Evolutionary conservation across 116 monocot genomes (phyloP), one percentile per base, ranked within the genome.

Genomic region (Thalassia testudinum): DNA sequence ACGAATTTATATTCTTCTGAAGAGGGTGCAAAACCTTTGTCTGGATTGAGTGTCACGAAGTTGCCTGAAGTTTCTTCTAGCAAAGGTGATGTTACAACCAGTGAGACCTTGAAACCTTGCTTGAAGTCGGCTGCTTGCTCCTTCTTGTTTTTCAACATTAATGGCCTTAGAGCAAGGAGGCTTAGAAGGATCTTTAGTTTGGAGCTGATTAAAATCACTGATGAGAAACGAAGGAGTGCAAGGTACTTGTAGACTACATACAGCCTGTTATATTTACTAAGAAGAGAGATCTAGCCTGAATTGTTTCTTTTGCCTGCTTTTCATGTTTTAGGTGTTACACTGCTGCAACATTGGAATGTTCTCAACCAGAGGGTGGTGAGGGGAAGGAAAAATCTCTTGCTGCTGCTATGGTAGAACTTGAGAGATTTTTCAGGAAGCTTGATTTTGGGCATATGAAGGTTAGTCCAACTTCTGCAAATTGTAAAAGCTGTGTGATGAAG

Each of bases 401-500:
- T 48, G 97, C 81, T 56, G 97, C 97, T 58, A 72, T 70, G 49
- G 59, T 55, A 34, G 97, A 97, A 68, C 62, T 97, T 64, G 89
- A 88, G 40, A 88, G 75, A 60, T 77, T 75, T 42, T 97, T 97
- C 70, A 81, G 70, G 52, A 97, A 88, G 71, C 81, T 79, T 64
- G 89, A 97, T 79, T 97, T 97, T 68, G 66, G 62, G 64, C 71
- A 58, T 70, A 97, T 97, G 97, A 72, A 97, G 88, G 97, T 93
- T 58, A 1, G 57, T 58, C 24, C 11, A 34, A 27, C 13, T 61
- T n/a, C n/a, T n/a, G n/a, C n/a, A n/a, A n/a, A n/a, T n/a, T n/a
- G n/a, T n/a, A n/a, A n/a, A n/a, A n/a, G n/a, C n/a, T n/a, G n/a
- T n/a, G n/a, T n/a, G n/a, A n/a, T n/a, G n/a, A n/a, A n/a, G n/a